A percentile compares a stretch with the other conserved stretches of the same genome.
Conservation (phyloP, 2,329 filamentous ascomycete genomes). For the Verruconis gallopava region DNA sequence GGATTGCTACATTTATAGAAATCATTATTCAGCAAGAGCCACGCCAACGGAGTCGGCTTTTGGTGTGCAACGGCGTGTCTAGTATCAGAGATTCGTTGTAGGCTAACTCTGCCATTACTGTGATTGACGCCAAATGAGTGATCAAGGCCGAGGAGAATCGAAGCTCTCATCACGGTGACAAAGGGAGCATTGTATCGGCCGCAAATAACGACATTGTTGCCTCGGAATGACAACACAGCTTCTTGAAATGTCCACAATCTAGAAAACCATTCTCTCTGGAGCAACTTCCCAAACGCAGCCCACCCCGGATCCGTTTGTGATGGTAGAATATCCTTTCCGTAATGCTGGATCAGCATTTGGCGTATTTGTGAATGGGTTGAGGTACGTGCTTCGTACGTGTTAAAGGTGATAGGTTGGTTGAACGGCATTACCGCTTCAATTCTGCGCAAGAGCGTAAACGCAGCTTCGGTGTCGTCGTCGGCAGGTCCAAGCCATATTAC, state of each 20-base stretch:
- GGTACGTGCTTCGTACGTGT: not conserved
- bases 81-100: not conserved
- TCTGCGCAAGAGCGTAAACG: not conserved
- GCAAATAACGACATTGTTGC: not conserved
- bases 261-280: not conserved
- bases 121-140: not conserved
- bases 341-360: not conserved
- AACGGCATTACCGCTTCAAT: not conserved
- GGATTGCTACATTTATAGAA: not conserved
- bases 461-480: not conserved
- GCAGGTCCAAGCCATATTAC: not conserved
- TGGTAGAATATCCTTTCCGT: not conserved
- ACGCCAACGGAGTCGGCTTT: not conserved
- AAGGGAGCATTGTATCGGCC: not conserved
- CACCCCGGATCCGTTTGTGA: not conserved
- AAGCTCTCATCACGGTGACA: not conserved
- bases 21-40: conserved; percentile 3
- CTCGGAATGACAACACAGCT: not conserved
- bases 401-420: not conserved
- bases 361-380: not conserved
- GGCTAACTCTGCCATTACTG: not conserved
- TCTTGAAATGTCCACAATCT: not conserved
- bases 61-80: not conserved
- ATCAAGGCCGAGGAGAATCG: not conserved
- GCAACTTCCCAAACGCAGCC: not conserved